Evolutionary conservation across 2,329 filamentous ascomycete species (phyloP).

Genomic region (Dothistroma pini): DNA sequence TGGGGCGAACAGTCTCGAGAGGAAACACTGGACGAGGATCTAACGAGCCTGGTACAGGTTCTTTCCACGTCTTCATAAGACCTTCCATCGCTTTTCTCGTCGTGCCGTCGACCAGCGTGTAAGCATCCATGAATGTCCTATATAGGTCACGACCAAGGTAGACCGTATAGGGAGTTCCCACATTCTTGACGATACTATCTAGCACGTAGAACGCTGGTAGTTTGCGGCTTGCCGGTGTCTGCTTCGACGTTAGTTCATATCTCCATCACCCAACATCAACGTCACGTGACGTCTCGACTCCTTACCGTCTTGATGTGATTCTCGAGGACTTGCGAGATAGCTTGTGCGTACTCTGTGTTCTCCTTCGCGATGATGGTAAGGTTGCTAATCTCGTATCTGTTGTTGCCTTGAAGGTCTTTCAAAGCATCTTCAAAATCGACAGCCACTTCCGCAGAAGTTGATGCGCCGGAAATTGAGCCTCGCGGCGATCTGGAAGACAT

Average conservation of each 20-base stretch:
- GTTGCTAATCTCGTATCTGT: constrained; percentile 94
- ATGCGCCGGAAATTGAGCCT: constrained; percentile 41
- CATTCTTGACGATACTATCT: constrained; percentile 98
- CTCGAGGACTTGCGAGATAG: constrained; percentile 84
- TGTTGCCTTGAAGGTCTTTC: constrained; percentile 86
- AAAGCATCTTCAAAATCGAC: constrained; percentile 92
- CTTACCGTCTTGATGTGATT: constrained; percentile 94
- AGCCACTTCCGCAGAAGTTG: constrained; percentile 75
- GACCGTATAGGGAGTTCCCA: constrained; percentile 93
- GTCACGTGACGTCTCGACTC: constrained; percentile 22
- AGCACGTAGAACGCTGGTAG: constrained; percentile 95
- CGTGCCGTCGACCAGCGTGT: constrained; percentile 77
- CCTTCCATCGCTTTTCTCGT: constrained; percentile 92
- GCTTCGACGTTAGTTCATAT: constrained; percentile 39
- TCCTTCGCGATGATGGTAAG: constrained; percentile 96
- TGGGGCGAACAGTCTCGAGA: constrained; percentile 78
- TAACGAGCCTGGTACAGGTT: constrained; percentile 88
- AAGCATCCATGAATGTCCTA: constrained; percentile 94
- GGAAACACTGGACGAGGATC: constrained; percentile 92
- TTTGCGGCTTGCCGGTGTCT: constrained; percentile 87
- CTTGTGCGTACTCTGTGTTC: constrained; percentile 91
- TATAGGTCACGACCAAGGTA: constrained; percentile 92
- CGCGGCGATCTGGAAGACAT: constrained; percentile 54
- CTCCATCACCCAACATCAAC: constrained; percentile 5
- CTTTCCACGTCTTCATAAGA: constrained; percentile 97